These are phyloP conservation scores for Aureobasidium sp. DNA, from an alignment of 2,329 filamentous ascomycete genomes.

Conservation along the genomic window DNA sequence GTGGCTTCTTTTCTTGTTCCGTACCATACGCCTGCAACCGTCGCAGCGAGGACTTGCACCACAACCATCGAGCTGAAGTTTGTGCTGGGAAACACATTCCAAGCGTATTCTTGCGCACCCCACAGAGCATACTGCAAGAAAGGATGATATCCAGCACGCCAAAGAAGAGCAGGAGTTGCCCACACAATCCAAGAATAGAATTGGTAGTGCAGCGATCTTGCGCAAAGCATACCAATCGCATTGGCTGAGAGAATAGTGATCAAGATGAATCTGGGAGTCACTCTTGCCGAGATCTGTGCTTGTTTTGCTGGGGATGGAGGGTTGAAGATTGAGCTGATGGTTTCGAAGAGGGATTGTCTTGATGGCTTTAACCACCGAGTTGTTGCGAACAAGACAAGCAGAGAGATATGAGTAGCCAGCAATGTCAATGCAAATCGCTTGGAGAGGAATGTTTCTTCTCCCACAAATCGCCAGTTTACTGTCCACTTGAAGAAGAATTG, in stretches of 20 bases:
- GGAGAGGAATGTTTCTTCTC: slow-evolving; percentile 82
- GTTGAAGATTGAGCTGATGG: slow-evolving; percentile 56
- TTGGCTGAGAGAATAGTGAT: slow-evolving; percentile 82
- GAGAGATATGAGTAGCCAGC: slow-evolving; percentile 68
- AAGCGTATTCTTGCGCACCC: slow-evolving; percentile 88
- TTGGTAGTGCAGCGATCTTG: slow-evolving; percentile 92
- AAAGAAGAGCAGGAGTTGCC: slow-evolving; percentile 88
- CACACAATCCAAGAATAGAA: slow-evolving; percentile 95
- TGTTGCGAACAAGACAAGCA: slow-evolving; percentile 73
- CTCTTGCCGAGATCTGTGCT: slow-evolving; percentile 58
- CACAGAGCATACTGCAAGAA: slow-evolving; percentile 74
- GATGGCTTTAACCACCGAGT: slow-evolving; percentile 79
- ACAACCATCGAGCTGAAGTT: slow-evolving; percentile 69
- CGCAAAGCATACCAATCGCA: slow-evolving; percentile 84
- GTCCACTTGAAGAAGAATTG: slow-evolving; percentile 99
- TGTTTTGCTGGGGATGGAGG: slow-evolving; percentile 60
- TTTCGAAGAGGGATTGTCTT: slow-evolving; percentile 60
- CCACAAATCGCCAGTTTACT: slow-evolving; percentile 98
- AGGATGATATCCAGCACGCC: slow-evolving; percentile 77
- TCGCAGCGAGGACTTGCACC: slow-evolving; percentile 74
- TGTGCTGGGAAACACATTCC: slow-evolving; percentile 94
- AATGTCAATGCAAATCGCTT: slow-evolving; percentile 73
- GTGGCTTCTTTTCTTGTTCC: slow-evolving; percentile 54
- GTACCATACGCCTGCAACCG: slow-evolving; percentile 69
- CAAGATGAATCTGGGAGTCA: slow-evolving; percentile 79